A percentile compares a stretch with the other conserved stretches of the same genome.
Evolutionary conservation across 2,329 filamentous ascomycete species (phyloP).

Genomic region (Acephala macrosclerotiorum): DNA sequence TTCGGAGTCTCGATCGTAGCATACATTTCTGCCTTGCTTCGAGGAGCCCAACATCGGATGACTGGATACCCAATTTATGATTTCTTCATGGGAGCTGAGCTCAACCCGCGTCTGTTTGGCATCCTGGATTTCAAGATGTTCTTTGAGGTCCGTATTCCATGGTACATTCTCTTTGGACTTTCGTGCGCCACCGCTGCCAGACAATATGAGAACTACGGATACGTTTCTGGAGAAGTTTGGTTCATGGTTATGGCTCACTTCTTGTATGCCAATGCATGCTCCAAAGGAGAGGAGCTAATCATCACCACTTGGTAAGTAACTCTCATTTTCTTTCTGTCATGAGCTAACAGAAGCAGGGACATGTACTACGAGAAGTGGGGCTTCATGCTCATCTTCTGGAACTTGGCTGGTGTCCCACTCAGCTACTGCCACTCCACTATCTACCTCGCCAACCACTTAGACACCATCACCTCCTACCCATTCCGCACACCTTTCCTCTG

Average conservation of each 20-base stretch:
- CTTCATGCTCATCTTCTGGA: constrained; percentile 99
- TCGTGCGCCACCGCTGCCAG: constrained; percentile 78
- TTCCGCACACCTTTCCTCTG: constrained; percentile 76
- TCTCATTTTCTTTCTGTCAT: neutral
- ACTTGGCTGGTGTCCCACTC: constrained; percentile 87
- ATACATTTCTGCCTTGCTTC: constrained; percentile 82
- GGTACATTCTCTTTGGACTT: constrained; percentile 87
- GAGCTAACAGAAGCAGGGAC: constrained; percentile 61
- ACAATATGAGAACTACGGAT: constrained; percentile 86
- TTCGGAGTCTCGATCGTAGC: constrained; percentile 84
- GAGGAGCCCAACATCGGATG: constrained; percentile 91
- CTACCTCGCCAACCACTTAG: constrained; percentile 80
- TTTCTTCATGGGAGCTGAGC: constrained; percentile 90
- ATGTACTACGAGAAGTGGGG: constrained; percentile 98
- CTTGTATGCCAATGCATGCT: constrained; percentile 90
- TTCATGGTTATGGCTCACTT: constrained; percentile 91
- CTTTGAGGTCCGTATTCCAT: constrained; percentile 90
- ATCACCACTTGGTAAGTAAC: constrained; percentile 71
- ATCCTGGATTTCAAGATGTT: constrained; percentile 95
- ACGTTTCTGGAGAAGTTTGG: constrained; percentile 82
- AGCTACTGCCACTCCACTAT: constrained; percentile 95
- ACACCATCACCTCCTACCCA: constrained; percentile 73
- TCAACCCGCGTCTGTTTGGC: constrained; percentile 86
- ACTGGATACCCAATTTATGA: constrained; percentile 83
- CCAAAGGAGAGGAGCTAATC: constrained; percentile 91